phyloP scores from a whole-genome alignment of 768 basidiomycete species.

The Lactifluus volemus region DNA sequence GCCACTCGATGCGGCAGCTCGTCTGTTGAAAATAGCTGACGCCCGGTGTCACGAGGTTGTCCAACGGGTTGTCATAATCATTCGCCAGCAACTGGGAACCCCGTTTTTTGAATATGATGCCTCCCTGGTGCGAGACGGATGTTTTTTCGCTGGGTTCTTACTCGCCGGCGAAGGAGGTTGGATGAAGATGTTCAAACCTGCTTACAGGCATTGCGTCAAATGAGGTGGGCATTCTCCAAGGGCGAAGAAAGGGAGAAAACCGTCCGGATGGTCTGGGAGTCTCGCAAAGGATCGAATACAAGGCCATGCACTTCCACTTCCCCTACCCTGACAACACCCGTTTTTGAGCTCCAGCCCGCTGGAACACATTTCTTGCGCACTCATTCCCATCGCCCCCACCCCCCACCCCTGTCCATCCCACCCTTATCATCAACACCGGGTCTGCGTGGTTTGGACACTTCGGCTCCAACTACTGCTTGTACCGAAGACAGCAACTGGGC shows the following conservation, averaged over 20 bases:
- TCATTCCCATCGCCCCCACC: conserved; percentile 15
- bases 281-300: conserved; percentile 16
- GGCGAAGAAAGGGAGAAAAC: conserved; percentile 64
- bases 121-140: conserved; percentile 79
- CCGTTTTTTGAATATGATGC: conserved; percentile 78
- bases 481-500: conserved; percentile 19
- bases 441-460: conserved; percentile 8
- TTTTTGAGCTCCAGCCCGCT: conserved; percentile 11
- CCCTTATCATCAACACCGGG: conserved; percentile 1
- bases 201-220: conserved; percentile 65
- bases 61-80: conserved; percentile 38
- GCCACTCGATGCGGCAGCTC: conserved; percentile 26
- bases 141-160: conserved; percentile 77
- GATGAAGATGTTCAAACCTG: conserved; percentile 50
- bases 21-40: conserved; percentile 36
- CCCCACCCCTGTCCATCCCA: conserved; percentile 19
- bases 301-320: background rate
- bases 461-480: conserved; percentile 11
- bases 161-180: conserved; percentile 47
- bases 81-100: conserved; percentile 40
- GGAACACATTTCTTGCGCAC: conserved; percentile 9
- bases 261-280: conserved; percentile 42
- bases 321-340: background rate
- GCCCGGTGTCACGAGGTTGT: conserved; percentile 38
- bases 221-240: conserved; percentile 76